Evolutionary conservation across 202 grass and related monocot genomes (phyloP).

Genomic region (Setaria italica): DNA sequence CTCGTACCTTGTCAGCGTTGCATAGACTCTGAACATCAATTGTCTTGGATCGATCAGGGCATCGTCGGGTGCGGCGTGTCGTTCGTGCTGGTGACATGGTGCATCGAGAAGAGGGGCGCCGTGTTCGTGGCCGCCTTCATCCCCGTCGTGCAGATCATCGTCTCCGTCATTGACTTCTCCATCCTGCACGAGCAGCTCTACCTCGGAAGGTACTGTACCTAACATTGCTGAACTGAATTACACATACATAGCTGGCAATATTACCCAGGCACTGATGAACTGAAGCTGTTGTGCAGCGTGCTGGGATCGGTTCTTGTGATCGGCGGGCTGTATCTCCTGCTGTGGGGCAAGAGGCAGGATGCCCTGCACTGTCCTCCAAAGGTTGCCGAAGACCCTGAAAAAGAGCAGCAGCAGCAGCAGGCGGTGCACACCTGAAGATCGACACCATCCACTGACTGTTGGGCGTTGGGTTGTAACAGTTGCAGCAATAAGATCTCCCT

Average conservation of each 20-base stretch:
- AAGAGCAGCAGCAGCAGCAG: constrained; percentile 50
- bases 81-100: constrained; percentile 83
- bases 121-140: constrained; percentile 91
- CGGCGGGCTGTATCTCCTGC: constrained; percentile 74
- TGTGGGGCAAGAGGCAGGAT: constrained; percentile 90
- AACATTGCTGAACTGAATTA: neutral
- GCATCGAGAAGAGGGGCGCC: constrained; percentile 78
- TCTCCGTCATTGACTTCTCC: constrained; percentile 72
- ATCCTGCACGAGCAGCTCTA: constrained; percentile 73
- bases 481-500: constrained; percentile 36
- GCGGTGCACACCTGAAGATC: constrained; percentile 49
- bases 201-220: constrained; percentile 73
- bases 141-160: constrained; percentile 87
- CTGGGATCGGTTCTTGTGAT: constrained; percentile 83
- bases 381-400: constrained; percentile 35
- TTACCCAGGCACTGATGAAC: too few species aligned
- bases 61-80: constrained; percentile 74
- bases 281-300: constrained; percentile 43
- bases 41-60: constrained; percentile 45
- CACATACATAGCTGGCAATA: too few species aligned
- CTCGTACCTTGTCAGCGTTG: neutral
- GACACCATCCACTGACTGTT: constrained; percentile 1
- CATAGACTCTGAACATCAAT: too few species aligned
- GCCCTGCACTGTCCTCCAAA: constrained; percentile 51
- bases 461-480: constrained; percentile 11